Evolutionary conservation across 768 basidiomycete genomes (phyloP), one percentile per base, ranked within the genome.

Genomic region (Auricularia cornea): DNA sequence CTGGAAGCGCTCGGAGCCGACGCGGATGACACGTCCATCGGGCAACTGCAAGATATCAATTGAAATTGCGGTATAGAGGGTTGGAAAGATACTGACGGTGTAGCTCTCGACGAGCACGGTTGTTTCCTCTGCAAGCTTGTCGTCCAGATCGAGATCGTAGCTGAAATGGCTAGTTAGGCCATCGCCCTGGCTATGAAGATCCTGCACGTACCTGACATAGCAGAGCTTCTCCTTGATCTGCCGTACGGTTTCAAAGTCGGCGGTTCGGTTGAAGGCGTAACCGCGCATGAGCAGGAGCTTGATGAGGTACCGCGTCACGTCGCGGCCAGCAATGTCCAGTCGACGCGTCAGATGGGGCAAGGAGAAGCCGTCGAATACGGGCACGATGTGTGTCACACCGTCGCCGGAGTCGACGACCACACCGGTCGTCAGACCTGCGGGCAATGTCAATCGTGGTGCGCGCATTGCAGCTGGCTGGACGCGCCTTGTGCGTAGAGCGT

Each of bases 221-320:
- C 97, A 99, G 54, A 98, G 76, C 74, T 95, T 97, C 81, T 99
- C 97, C 78, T 99, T 99, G 78, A 99, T 98, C 74, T 97, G 93
- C 33, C 96, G 80, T 26, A 99, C 97, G 2, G 97, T 99, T 79
- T 99, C 97, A 70, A 99, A 99, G 78, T 99, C 97, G 30, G 97
- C 97, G 2, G 97, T 99, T 44, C 97, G 87, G 77, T 99, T 98
- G 83, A 99, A 98, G 1, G 97, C 97, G 74, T 99, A 98, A n/a
- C 97, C 97, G n/a, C 96, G 87, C 95, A 98, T 98, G 69, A 98
- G 85, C 35, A 99, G 81, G n/a, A 99, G 83, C 78, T 98, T 99
- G 84, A 99, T 99, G 76, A 99, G 80, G 76, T 99, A 99, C 70
- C 94, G 87, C 56, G 97, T 99, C 57, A 99, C 97, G 73, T 99